Evolutionary conservation across 2,329 filamentous ascomycete species (phyloP).

Genomic region (Penicillium sp.): DNA sequence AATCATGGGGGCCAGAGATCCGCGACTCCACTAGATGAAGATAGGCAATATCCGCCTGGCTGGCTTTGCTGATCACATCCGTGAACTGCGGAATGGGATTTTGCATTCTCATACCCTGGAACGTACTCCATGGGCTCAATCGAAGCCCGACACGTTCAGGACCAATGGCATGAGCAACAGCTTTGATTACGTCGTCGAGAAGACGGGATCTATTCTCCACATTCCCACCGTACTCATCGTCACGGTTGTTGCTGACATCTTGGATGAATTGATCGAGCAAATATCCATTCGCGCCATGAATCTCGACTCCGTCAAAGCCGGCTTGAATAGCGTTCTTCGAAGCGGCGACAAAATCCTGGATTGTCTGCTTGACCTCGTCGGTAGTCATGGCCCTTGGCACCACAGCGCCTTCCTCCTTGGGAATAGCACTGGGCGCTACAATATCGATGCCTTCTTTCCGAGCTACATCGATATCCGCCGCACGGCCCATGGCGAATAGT

Average conservation of each 20-base stretch:
- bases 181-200: slow-evolving; percentile 48
- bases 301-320: slow-evolving; percentile 52
- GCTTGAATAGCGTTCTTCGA: slow-evolving; percentile 52
- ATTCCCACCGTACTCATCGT: slow-evolving; percentile 50
- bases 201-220: slow-evolving; percentile 54
- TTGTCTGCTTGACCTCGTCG: slow-evolving; percentile 43
- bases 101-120: slow-evolving; percentile 53
- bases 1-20: slow-evolving; percentile 7
- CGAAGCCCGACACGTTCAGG: slow-evolving; percentile 43
- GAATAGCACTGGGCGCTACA: neutral
- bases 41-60: slow-evolving; percentile 54
- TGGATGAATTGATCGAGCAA: slow-evolving; percentile 52
- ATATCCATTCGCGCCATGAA: slow-evolving; percentile 50
- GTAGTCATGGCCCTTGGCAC: slow-evolving; percentile 19
- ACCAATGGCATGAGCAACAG: slow-evolving; percentile 43
- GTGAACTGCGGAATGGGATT: slow-evolving; percentile 63
- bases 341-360: slow-evolving; percentile 42
- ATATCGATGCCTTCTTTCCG: neutral
- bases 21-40: slow-evolving; percentile 61
- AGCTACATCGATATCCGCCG: neutral
- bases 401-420: neutral
- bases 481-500: neutral
- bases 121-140: slow-evolving; percentile 40
- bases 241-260: slow-evolving; percentile 46
- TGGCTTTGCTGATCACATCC: slow-evolving; percentile 52